phyloP scores from a whole-genome alignment of 31 red algal species.

The Pterothamnion heteromorphum region DNA sequence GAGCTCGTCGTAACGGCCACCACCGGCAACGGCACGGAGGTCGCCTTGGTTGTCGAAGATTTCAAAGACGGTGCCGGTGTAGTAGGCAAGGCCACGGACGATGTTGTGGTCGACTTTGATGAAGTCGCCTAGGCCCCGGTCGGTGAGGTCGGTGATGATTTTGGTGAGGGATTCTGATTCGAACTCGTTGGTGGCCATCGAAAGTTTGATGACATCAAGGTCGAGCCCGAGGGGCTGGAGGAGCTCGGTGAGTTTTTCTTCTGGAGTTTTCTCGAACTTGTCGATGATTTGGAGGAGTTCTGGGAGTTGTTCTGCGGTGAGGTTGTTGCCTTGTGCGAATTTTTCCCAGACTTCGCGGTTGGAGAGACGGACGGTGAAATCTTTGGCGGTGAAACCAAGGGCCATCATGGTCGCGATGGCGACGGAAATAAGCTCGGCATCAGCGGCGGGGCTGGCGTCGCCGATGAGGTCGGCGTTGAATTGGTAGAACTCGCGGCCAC shows the following conservation, averaged over 20 bases:
- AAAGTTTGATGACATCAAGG: background rate
- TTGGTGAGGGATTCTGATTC: background rate
- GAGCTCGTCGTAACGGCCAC: slow-evolving; percentile 4
- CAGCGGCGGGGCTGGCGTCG: background rate
- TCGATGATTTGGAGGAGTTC: slow-evolving; percentile 14
- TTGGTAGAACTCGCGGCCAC: background rate
- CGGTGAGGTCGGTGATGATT: background rate
- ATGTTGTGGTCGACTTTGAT: background rate
- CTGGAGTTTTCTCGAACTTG: background rate
- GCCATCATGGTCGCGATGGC: background rate
- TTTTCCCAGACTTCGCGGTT: background rate
- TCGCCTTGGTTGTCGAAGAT: background rate
- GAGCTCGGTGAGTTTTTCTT: background rate
- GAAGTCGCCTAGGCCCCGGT: background rate
- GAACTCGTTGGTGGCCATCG: background rate
- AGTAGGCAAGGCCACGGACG: slow-evolving; percentile 21
- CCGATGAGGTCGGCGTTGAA: slow-evolving; percentile 18
- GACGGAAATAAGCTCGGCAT: background rate
- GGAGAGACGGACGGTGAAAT: slow-evolving; percentile 1
- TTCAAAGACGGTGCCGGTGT: slow-evolving; percentile 1
- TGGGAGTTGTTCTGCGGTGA: background rate
- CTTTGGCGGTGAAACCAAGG: background rate
- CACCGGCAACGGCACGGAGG: background rate
- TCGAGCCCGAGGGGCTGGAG: background rate
- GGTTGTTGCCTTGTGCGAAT: background rate